phyloP scores from a whole-genome alignment of 208 protist species.

The Tritrichomonas musculus region DNA sequence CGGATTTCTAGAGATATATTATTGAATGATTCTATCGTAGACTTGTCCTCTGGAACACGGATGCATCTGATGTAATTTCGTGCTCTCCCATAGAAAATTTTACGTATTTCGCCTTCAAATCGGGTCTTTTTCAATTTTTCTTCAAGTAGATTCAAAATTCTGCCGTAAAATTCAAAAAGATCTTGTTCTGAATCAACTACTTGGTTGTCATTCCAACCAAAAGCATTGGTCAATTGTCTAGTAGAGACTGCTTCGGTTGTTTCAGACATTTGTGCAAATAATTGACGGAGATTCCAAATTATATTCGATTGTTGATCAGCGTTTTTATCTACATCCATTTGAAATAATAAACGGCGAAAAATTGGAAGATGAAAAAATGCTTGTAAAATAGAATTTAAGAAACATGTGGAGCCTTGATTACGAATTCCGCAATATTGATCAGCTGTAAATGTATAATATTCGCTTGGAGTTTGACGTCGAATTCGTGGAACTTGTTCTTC shows the following conservation, averaged over 20 bases:
- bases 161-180: conserved; percentile 67
- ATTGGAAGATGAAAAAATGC: conserved; percentile 61
- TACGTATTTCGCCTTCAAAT: conserved; percentile 38
- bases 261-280: conserved; percentile 68
- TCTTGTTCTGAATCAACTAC: conserved; percentile 74
- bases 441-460: too few species aligned
- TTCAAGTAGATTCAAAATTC: conserved; percentile 72
- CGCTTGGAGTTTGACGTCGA: too few species aligned
- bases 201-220: background rate
- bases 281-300: conserved; percentile 63
- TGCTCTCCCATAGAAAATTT: conserved; percentile 35
- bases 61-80: conserved; percentile 66
- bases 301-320: conserved; percentile 37
- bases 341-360: conserved; percentile 44
- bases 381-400: conserved; percentile 75
- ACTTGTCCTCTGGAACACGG: conserved; percentile 64
- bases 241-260: conserved; percentile 53
- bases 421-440: conserved; percentile 59
- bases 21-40: conserved; percentile 55
- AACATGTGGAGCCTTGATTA: conserved; percentile 78
- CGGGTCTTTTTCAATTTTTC: conserved; percentile 67
- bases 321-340: background rate
- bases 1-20: conserved; percentile 68
- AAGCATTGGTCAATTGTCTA: conserved; percentile 38
- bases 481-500: too few species aligned